Evolutionary conservation across 2,329 filamentous ascomycete species (phyloP).

Genomic region (Fusarium coicis): DNA sequence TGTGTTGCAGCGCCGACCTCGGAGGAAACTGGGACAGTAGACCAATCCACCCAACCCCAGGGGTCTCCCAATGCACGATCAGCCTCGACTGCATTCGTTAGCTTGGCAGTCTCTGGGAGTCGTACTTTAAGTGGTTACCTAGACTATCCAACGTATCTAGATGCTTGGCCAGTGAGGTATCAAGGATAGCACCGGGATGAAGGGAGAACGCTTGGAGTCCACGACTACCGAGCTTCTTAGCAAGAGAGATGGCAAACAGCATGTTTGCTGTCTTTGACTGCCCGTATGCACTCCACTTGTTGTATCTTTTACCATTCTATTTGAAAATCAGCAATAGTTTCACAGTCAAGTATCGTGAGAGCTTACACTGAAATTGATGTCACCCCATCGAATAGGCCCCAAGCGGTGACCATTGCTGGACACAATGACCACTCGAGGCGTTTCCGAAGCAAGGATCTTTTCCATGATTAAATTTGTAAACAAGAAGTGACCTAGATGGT

Average conservation of each 20-base stretch:
- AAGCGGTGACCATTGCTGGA: constrained; percentile 9
- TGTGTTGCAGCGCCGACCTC: constrained; percentile 28
- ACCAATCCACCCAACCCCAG: constrained; percentile 17
- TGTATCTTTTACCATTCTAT: constrained; percentile 6
- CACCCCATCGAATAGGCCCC: constrained; percentile 11
- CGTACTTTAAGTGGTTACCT: rapidly evolving
- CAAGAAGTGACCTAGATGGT: constrained; percentile 12
- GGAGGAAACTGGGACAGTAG: neutral
- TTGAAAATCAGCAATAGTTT: rapidly evolving
- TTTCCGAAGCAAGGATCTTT: neutral
- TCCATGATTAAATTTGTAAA: constrained; percentile 14
- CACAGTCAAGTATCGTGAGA: rapidly evolving
- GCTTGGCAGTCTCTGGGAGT: rapidly evolving
- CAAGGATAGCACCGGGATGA: constrained; percentile 5
- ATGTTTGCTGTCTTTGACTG: constrained; percentile 27
- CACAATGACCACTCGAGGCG: constrained; percentile 13
- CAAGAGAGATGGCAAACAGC: constrained; percentile 23
- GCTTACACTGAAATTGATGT: constrained; percentile 2
- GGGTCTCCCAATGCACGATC: constrained; percentile 13
- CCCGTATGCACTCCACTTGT: constrained; percentile 16
- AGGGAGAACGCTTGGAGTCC: constrained; percentile 16
- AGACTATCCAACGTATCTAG: neutral
- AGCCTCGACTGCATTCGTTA: neutral
- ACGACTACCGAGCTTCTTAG: constrained; percentile 20
- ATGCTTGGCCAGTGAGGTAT: neutral